Evolutionary conservation across 352 stramenopile genomes (phyloP), one percentile per base, ranked within the genome.

Genomic region (Globisporangium nunn): DNA sequence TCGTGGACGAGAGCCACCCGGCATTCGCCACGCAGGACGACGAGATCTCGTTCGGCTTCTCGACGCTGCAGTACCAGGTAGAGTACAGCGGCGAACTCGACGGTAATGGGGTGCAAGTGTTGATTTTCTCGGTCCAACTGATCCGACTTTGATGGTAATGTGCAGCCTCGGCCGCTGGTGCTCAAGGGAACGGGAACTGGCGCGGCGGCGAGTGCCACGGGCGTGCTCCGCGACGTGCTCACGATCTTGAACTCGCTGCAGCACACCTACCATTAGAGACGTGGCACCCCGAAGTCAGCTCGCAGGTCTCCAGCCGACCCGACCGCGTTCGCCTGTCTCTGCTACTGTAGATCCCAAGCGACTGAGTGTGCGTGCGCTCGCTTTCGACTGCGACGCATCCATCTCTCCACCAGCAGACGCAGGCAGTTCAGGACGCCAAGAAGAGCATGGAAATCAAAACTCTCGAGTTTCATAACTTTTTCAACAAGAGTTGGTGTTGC

Each of bases 31-130:
- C 71, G 37, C 71, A 83, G 56, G 72, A 86, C 61, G 75, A 90
- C 51, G 82, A 92, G 58, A 89, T 92, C 55, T 67, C 78, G 3
- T 81, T 91, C 28, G 76, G 78, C 6, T 79, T 92, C 45, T 76
- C 66, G 4, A 88, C 82, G n/a, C 68, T 78, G 50, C 75, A 88
- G 67, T 89, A 92, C 57, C 67, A 71, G 56, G 64, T 72, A 23
- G 23, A 23, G 23, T 23, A 23, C 23, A 23, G 54, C 29, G 55
- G 14, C 15, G 1, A 6, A 54, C 49, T 54, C 33, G 33, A 5
- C 33, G 33, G 5, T 37, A 8, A 5, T 37, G 5, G 4, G 35
- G 35, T 40, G 35, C 14, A 10, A 14, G 11, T 14, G 6, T 11
- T 10, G 37, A 41, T 12, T 41, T 17, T 41, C 8, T 4, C 37